These are phyloP conservation scores for Capniomyces stellatus DNA, from an alignment of 371 early-diverging fungal species.

Conservation along the genomic window DNA sequence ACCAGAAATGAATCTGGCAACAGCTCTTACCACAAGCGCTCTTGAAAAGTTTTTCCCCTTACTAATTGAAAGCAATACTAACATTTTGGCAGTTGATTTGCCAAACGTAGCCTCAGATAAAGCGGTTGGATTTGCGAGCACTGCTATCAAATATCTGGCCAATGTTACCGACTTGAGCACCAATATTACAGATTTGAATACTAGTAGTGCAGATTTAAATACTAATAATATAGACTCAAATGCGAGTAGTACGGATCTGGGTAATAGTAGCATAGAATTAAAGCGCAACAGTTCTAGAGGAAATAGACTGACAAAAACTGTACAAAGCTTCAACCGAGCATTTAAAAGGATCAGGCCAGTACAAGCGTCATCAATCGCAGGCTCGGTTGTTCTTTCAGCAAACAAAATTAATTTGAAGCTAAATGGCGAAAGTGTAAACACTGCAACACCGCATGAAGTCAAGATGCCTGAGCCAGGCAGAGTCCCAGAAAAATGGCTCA, in stretches of 20 bases:
- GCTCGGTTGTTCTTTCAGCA: not conserved
- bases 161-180: not conserved
- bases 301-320: not conserved
- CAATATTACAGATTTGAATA: not conserved
- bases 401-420: not conserved
- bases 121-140: not conserved
- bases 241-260: not conserved
- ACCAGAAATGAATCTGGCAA: conserved; percentile 4
- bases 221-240: not conserved
- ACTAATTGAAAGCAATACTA: not conserved
- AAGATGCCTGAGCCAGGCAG: not conserved
- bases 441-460: not conserved
- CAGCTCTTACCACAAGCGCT: conserved; percentile 1
- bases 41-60: conserved; percentile 6
- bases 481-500: not conserved
- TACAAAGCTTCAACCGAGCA: not conserved
- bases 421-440: not conserved
- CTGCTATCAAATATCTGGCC: not conserved
- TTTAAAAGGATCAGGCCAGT: no score
- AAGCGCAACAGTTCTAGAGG: not conserved
- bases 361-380: no score
- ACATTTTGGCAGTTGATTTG: not conserved
- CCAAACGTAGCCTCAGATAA: not conserved
- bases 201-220: not conserved
- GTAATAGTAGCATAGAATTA: no score